Evolutionary conservation across 129 eudicot genomes (phyloP), one percentile per base, ranked within the genome.

Genomic region (Flaveria trinervia): DNA sequence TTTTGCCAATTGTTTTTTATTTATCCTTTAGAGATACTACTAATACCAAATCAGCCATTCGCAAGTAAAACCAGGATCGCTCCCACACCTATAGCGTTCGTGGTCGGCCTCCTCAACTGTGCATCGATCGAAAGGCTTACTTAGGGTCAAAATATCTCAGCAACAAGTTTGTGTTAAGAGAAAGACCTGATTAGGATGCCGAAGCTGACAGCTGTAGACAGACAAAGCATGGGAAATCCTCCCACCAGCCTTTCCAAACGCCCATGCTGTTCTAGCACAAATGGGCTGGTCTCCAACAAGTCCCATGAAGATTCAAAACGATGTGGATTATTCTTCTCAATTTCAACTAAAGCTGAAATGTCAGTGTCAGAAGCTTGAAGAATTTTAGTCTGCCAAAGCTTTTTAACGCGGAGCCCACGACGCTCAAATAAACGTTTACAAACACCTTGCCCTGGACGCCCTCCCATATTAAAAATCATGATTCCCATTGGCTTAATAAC

Each of bases 251-350:
- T 94, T 94, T 55, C 97, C 97, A 74, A 91, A 94, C 30, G 98
- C 98, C 98, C 97, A 94, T 49, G 97, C 98, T 75, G 97, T 94
- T 25, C 98, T 88, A 77, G 98, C 98, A 84, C 97, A 94, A 73
- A 94, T 94, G 22, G 98, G 96, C 76, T 86, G 96, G 81, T 94
- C 98, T 11, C 98, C 98, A 52, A 81, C 92, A 71, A 94, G 96
- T 66, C 98, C 97, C 98, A 94, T 94, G 86, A 94, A 94, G 83
- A 94, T 84, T 94, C 98, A 81, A 91, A 94, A 36, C 98, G 93
- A 57, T 94, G 98, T 52, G 90, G 97, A 82, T 96, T 94, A 71
- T 84, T 91, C 85, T 91, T 94, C 80, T 94, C 98, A 73, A 94
- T 94, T 77, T 94, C 97, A 68, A 94, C 98, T 59, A 94, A 80